Conservation (phyloP, 23 red algal species). For the Gracilaria domingensis region DNA sequence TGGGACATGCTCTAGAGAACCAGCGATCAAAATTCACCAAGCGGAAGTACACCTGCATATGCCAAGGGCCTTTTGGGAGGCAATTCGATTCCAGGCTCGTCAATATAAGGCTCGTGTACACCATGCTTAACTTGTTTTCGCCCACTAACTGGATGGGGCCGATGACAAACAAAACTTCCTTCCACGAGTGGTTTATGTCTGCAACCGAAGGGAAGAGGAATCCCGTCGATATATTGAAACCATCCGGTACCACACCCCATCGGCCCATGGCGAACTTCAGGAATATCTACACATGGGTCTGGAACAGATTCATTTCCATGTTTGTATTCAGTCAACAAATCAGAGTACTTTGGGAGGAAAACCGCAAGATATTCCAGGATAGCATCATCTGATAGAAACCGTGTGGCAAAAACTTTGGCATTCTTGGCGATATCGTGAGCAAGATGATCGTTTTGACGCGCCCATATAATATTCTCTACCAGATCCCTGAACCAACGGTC, state of each 20-base stretch:
- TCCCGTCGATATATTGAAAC: conserved; percentile 29
- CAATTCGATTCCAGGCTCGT: not conserved
- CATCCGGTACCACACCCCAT: conserved; percentile 48
- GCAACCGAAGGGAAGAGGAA: conserved; percentile 38
- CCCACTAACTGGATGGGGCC: conserved; percentile 38
- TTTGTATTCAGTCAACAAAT: not conserved
- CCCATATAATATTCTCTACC: conserved; percentile 46
- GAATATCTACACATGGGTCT: conserved; percentile 19
- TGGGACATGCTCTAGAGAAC: not conserved
- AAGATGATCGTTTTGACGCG: conserved; percentile 36
- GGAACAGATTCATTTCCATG: conserved; percentile 28
- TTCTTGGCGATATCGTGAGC: conserved; percentile 32
- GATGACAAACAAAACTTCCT: conserved; percentile 34
- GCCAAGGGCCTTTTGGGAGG: not conserved
- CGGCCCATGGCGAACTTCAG: conserved; percentile 25
- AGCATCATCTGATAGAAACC: conserved; percentile 39
- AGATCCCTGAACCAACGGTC: conserved; percentile 64
- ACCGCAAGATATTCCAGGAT: conserved; percentile 48
- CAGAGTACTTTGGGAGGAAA: conserved; percentile 36
- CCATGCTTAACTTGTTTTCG: conserved; percentile 59
- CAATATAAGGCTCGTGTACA: conserved; percentile 14
- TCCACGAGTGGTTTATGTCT: conserved; percentile 42
- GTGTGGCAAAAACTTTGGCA: conserved; percentile 19
- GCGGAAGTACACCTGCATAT: not conserved
- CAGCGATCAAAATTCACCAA: not conserved